Conservation (phyloP, 2,329 filamentous ascomycete genomes). For the Cladosporium austrohemisphaericum region DNA sequence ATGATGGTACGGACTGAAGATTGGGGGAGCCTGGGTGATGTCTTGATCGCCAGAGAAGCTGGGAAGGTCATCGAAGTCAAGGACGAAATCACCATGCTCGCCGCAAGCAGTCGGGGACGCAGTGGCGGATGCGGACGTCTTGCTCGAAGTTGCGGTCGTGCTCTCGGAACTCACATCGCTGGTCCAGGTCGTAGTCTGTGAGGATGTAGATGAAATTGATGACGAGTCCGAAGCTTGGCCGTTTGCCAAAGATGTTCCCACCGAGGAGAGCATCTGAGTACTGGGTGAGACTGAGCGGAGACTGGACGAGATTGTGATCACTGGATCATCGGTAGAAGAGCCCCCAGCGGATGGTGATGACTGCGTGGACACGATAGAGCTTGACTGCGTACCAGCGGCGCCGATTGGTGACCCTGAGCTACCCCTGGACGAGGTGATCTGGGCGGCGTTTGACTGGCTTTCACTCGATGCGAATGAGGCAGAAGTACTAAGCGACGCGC, state of each 20-base stretch:
- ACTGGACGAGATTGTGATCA: background rate
- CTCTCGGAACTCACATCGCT: background rate
- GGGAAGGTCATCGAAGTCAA: conserved; percentile 35
- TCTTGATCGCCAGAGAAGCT: conserved; percentile 32
- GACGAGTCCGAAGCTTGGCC: background rate
- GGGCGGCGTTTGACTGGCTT: background rate
- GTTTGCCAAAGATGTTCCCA: background rate
- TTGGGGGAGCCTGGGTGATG: conserved; percentile 36
- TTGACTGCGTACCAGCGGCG: too few relatives aligned
- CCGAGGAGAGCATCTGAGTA: background rate
- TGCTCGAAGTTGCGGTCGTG: background rate
- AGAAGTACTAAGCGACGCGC: background rate
- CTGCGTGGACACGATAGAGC: background rate
- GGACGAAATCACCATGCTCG: conserved; percentile 44
- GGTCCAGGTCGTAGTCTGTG: background rate
- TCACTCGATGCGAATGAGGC: background rate
- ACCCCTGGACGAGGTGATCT: background rate
- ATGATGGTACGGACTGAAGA: conserved; percentile 50
- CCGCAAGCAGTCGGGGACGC: conserved; percentile 34
- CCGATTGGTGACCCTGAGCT: too few relatives aligned
- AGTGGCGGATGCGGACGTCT: conserved; percentile 22
- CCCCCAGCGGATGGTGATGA: background rate
- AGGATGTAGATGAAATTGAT: background rate
- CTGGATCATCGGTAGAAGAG: background rate
- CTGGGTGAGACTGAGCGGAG: background rate